A percentile compares a stretch with the other conserved stretches of the same genome.
These are phyloP conservation scores for Turritis glabra DNA, from an alignment of 345 rosid species.

Conservation along the genomic window DNA sequence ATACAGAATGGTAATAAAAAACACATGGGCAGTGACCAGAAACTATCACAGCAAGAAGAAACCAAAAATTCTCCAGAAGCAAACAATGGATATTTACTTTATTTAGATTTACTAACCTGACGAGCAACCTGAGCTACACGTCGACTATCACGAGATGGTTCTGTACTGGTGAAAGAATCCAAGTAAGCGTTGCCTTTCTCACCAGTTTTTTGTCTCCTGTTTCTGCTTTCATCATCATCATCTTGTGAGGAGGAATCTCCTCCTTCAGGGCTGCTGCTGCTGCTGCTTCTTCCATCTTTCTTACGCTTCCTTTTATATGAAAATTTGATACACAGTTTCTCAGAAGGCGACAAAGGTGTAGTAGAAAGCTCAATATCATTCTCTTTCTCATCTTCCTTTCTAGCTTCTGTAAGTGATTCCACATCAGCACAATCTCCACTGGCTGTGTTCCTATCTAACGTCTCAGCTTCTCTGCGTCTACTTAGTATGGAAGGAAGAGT, in stretches of 20 bases:
- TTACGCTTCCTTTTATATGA: conserved; percentile 75
- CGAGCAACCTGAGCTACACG: conserved; percentile 61
- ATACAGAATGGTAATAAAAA: neutral
- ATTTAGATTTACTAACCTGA: conserved; percentile 53
- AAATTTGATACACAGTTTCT: conserved; percentile 51
- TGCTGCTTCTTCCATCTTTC: conserved; percentile 53
- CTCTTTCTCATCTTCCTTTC: conserved; percentile 41
- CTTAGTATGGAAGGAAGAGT: conserved; percentile 67
- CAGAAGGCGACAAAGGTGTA: conserved; percentile 29
- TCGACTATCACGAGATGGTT: conserved; percentile 53
- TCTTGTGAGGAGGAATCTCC: conserved; percentile 37
- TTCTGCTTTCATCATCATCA: conserved; percentile 47
- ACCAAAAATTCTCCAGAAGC: neutral
- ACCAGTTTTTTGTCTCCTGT: conserved; percentile 43
- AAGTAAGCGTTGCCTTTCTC: conserved; percentile 43
- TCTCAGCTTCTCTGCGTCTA: conserved; percentile 60
- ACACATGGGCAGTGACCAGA: neutral
- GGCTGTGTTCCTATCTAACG: conserved; percentile 40
- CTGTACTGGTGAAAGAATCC: conserved; percentile 47
- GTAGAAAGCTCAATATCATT: conserved; percentile 39
- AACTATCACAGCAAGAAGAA: neutral
- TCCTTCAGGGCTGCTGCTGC: conserved; percentile 46
- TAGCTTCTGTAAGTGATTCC: conserved; percentile 8
- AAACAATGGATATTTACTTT: conserved; percentile 1
- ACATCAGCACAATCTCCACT: conserved; percentile 12